phyloP scores from a whole-genome alignment of 2,329 filamentous ascomycete species.

The Calonectria multiphialidica region DNA sequence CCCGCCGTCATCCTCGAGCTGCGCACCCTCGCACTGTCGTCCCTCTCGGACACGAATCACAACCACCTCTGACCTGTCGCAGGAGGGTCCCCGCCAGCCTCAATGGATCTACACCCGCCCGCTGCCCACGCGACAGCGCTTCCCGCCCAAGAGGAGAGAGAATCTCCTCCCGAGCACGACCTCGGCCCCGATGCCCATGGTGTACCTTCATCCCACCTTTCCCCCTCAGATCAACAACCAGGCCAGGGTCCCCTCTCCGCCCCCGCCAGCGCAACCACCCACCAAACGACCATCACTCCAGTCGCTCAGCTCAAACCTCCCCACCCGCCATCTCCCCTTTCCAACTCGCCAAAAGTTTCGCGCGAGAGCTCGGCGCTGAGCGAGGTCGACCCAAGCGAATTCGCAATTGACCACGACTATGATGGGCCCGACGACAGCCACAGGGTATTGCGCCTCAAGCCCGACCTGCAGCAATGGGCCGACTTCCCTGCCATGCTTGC shows the following conservation, averaged over 20 bases:
- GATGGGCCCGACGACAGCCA: constrained; percentile 45
- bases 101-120: constrained; percentile 39
- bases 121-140: constrained; percentile 26
- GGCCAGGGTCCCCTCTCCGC: constrained; percentile 34
- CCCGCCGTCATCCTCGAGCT: not conserved
- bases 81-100: constrained; percentile 29
- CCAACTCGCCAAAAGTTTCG: constrained; percentile 25
- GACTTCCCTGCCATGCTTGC: constrained; percentile 52
- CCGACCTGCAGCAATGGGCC: constrained; percentile 50
- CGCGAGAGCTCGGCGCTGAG: constrained; percentile 42
- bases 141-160: constrained; percentile 17
- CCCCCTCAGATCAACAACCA: constrained; percentile 10
- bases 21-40: constrained; percentile 8
- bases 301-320: not conserved
- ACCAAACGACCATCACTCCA: constrained; percentile 3
- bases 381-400: constrained; percentile 32
- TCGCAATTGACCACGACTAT: constrained; percentile 47
- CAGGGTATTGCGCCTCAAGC: constrained; percentile 49
- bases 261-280: constrained; percentile 22
- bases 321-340: constrained; percentile 1
- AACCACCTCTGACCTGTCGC: constrained; percentile 25
- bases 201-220: constrained; percentile 19
- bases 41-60: not conserved
- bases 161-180: constrained; percentile 19
- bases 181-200: not conserved